phyloP scores from a whole-genome alignment of 2,329 filamentous ascomycete species.

The Colletotrichum endophyticum region DNA sequence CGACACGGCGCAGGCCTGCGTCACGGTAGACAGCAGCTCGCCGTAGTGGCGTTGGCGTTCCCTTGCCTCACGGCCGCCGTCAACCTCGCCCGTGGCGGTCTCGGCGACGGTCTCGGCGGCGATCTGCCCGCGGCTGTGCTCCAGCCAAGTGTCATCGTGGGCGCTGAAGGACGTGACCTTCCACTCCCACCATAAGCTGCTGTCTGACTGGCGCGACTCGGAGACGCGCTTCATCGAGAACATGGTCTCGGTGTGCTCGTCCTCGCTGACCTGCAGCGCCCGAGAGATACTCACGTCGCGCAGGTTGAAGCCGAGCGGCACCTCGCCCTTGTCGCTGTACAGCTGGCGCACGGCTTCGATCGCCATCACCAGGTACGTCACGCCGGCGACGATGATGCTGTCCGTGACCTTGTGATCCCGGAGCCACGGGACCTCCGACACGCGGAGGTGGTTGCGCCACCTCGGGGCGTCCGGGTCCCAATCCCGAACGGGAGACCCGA shows the following conservation, averaged over 20 bases:
- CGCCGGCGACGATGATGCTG: conserved; percentile 42
- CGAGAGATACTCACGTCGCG: conserved; percentile 23
- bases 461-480: not conserved
- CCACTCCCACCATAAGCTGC: conserved; percentile 22
- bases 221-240: conserved; percentile 11
- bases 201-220: conserved; percentile 26
- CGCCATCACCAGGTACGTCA: conserved; percentile 34
- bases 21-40: not conserved
- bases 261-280: conserved; percentile 12
- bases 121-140: conserved; percentile 19
- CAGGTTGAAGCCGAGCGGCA: conserved; percentile 21
- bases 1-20: not conserved
- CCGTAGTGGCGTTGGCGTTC: not conserved
- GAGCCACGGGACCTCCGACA: conserved; percentile 46
- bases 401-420: conserved; percentile 50
- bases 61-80: not conserved
- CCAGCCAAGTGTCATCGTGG: conserved; percentile 1
- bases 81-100: not conserved
- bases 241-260: conserved; percentile 20
- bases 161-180: conserved; percentile 1
- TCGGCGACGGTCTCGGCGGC: conserved; percentile 16
- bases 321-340: not conserved
- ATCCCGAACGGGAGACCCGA: conserved; percentile 4
- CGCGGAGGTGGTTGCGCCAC: conserved; percentile 19
- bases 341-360: conserved; percentile 22